Base-by-base conservation (phyloP, 768 basidiomycete species). In the Hygrophorus pudorinus region DNA sequence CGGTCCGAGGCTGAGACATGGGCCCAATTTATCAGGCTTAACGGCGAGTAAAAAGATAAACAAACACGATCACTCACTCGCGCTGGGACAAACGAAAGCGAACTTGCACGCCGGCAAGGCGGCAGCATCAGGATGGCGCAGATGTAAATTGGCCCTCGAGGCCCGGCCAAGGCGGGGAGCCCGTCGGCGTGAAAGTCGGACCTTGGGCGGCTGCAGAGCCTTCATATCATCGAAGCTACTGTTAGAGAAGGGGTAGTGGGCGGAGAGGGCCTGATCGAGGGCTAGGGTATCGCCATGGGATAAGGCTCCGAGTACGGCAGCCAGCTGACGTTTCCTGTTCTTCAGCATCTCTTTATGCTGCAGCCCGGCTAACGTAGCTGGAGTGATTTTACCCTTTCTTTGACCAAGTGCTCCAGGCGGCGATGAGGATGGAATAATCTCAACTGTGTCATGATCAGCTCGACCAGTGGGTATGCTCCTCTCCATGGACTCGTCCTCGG, bases 291-390 rank as follows among this genome's bases (percentile, higher is more conserved):
- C 80, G 13, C 76, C 76, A 51, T 74, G 71, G 7, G 81, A 75
- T 43, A 82, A 58, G 18, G 78, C 76, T 14, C 80, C 81, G 38
- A 88, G 69, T 17, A 85, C 78, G 2, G 77, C 73, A 11, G 76
- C 77, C 34, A 90, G 66, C 62, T 86, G 84, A 41, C 78, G 71
- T 57, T 81, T 83, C 51, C 84, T 66, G 44, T 63, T 70, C 60
- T 72, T 79, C 51, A 87, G 66, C 57, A 81, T 64, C 49, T 86
- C 82, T 60, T 89, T 89, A 55, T 81, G 78, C 64, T 79, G 78
- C 55, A 85, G 59, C 11, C 81, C 83, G 2, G 81, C 83, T 27
- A 78, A 62, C 30, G 80, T 81, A 38, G 75, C 79, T 10, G 70
- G 68, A 14, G 73, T 70, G 34, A 82, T 61, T 61, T 71, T 76